These are phyloP conservation scores for Trypanosoma mega DNA, from an alignment of 208 protist species.

Conservation along the genomic window DNA sequence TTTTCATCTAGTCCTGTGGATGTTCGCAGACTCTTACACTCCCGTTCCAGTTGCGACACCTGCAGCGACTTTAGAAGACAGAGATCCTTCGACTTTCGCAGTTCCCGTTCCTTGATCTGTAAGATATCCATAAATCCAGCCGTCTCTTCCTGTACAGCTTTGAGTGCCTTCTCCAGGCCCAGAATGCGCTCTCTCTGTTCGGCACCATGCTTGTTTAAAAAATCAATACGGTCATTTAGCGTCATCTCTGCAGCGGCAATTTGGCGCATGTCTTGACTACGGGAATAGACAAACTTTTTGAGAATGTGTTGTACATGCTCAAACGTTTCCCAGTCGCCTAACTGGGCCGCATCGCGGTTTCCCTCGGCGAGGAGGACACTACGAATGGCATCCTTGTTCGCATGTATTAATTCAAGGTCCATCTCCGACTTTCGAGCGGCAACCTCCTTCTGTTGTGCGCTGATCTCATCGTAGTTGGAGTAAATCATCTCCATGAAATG, in stretches of 20 bases:
- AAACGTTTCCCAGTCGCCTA: conserved; percentile 82
- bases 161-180: conserved; percentile 22
- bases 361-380: conserved; percentile 38
- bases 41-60: conserved; percentile 48
- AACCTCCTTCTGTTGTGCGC: conserved; percentile 59
- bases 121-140: conserved; percentile 51
- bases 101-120: conserved; percentile 48
- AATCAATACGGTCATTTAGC: conserved; percentile 24
- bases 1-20: conserved; percentile 8
- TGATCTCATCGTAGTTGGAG: conserved; percentile 66
- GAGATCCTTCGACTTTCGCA: conserved; percentile 39
- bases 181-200: conserved; percentile 32
- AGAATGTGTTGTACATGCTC: conserved; percentile 63
- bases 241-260: background rate
- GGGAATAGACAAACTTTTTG: conserved; percentile 69
- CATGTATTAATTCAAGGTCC: conserved; percentile 50
- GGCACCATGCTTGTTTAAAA: conserved; percentile 7
- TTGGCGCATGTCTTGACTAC: conserved; percentile 19
- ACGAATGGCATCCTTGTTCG: conserved; percentile 67
- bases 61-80: conserved; percentile 44
- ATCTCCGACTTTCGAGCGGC: conserved; percentile 48
- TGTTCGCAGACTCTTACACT: conserved; percentile 25
- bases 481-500: conserved; percentile 69
- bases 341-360: background rate
- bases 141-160: conserved; percentile 46